phyloP scores from a whole-genome alignment of 108 stramenopile species.

The Chaetoceros muelleri region DNA sequence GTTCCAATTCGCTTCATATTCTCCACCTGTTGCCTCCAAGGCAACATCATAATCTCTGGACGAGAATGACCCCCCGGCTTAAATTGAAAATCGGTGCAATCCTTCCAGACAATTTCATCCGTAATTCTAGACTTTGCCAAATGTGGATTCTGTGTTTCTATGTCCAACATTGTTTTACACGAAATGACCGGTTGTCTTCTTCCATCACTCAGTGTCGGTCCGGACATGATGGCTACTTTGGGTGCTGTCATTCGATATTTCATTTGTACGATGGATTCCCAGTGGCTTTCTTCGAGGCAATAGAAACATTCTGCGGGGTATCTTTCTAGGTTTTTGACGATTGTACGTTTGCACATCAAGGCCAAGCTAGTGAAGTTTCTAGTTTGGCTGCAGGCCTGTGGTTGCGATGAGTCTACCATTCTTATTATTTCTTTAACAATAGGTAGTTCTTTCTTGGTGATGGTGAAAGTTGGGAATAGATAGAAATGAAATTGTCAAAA shows the following conservation, averaged over 20 bases:
- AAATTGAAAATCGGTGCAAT: slow-evolving; percentile 39
- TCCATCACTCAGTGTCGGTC: slow-evolving; percentile 34
- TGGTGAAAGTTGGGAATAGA: no score
- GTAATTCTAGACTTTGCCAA: slow-evolving; percentile 20
- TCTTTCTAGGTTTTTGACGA: slow-evolving; percentile 36
- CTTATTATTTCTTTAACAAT: no score
- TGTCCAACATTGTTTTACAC: slow-evolving; percentile 22
- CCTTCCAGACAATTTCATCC: slow-evolving; percentile 44
- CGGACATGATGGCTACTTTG: slow-evolving; percentile 11
- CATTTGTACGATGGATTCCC: slow-evolving; percentile 24
- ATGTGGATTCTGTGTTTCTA: slow-evolving; percentile 35
- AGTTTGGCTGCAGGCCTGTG: no score
- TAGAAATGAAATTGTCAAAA: no score
- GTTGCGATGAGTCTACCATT: no score
- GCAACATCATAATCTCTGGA: slow-evolving; percentile 31
- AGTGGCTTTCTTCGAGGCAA: slow-evolving; percentile 29
- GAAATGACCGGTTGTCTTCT: slow-evolving; percentile 31
- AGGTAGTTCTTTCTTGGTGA: no score
- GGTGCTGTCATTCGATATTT: slow-evolving; percentile 29
- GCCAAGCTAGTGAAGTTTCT: no score
- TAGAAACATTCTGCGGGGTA: slow-evolving; percentile 34
- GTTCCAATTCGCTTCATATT: background rate
- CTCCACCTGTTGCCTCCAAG: slow-evolving; percentile 36
- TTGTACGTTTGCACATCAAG: slow-evolving; percentile 20
- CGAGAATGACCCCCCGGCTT: slow-evolving; percentile 26